Conservation (phyloP, 2,329 filamentous ascomycete species). For the Fusarium armeniacum region DNA sequence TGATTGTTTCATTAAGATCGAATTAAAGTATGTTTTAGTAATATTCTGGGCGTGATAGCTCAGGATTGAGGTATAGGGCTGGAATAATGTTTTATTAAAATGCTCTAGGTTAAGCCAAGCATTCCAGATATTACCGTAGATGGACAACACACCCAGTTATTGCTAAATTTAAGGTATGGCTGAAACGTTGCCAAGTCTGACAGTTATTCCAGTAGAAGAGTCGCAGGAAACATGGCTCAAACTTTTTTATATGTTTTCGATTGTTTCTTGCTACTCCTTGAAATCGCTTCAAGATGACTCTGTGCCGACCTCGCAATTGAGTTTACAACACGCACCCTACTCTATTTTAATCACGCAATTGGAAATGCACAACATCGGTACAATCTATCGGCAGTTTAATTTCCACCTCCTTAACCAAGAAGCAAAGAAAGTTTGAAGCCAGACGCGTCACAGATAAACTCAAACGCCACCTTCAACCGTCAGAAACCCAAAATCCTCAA, state of each 20-base stretch:
- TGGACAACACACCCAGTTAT: not conserved
- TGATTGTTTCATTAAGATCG: constrained; percentile 37
- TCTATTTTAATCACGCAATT: not conserved
- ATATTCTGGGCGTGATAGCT: not conserved
- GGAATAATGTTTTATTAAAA: not conserved
- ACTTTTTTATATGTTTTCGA: not conserved
- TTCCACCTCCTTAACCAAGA: constrained; percentile 8
- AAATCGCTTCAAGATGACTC: not conserved
- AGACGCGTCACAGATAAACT: constrained; percentile 19
- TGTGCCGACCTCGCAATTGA: not conserved
- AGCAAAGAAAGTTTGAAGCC: constrained; percentile 10
- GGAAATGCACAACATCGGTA: constrained; percentile 1
- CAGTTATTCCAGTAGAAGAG: not conserved
- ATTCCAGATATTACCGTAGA: not conserved
- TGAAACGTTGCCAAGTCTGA: constrained; percentile 1
- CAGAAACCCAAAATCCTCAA: constrained; percentile 10
- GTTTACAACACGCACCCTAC: not conserved
- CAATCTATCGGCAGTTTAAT: constrained; percentile 7
- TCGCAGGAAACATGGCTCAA: too few species aligned
- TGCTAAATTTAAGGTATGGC: not conserved
- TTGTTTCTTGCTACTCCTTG: not conserved
- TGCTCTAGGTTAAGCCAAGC: constrained; percentile 28
- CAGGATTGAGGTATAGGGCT: not conserved
- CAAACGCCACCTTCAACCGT: constrained; percentile 26
- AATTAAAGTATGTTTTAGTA: not conserved